Conservation (phyloP, 306 rosid species). For the Vachellia collinsii region DNA sequence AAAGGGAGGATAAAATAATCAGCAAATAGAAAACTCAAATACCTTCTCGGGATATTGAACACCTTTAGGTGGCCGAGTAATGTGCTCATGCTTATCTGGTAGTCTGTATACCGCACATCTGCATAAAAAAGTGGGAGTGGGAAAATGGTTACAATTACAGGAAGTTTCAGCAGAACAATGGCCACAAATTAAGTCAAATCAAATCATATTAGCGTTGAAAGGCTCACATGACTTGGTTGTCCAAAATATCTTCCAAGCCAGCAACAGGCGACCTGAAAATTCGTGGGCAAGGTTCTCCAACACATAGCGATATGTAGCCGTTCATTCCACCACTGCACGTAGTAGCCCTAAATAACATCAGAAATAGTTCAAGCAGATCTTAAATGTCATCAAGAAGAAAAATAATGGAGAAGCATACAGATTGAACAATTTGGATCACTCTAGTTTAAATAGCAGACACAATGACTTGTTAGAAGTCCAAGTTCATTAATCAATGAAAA, state of each 20-base stretch:
- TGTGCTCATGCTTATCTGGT: slow-evolving; percentile 76
- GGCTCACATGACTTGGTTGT: slow-evolving; percentile 94
- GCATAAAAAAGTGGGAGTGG: slow-evolving; percentile 8
- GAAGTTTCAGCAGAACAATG: slow-evolving; percentile 7
- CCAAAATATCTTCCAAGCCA: slow-evolving; percentile 88
- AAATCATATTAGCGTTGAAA: slow-evolving; percentile 9
- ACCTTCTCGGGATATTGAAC: slow-evolving; percentile 82
- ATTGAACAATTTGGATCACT: not conserved
- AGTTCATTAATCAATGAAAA: not conserved
- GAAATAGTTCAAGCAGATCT: slow-evolving; percentile 51
- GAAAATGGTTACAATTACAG: slow-evolving; percentile 4
- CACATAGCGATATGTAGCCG: slow-evolving; percentile 86
- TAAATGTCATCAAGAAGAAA: slow-evolving; percentile 35
- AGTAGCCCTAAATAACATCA: slow-evolving; percentile 72
- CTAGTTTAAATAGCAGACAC: not conserved
- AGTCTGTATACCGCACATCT: slow-evolving; percentile 89
- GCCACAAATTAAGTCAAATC: slow-evolving; percentile 10
- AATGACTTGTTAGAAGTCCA: slow-evolving; percentile 13
- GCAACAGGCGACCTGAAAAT: slow-evolving; percentile 89
- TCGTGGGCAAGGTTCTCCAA: slow-evolving; percentile 96
- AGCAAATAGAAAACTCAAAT: slow-evolving; percentile 32
- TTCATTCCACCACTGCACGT: slow-evolving; percentile 98
- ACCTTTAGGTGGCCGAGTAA: slow-evolving; percentile 75
- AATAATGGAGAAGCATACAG: not conserved
- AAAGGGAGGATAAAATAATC: not conserved